Conservation (phyloP, 2,329 filamentous ascomycete species). For the Colletotrichum navitas region DNA sequence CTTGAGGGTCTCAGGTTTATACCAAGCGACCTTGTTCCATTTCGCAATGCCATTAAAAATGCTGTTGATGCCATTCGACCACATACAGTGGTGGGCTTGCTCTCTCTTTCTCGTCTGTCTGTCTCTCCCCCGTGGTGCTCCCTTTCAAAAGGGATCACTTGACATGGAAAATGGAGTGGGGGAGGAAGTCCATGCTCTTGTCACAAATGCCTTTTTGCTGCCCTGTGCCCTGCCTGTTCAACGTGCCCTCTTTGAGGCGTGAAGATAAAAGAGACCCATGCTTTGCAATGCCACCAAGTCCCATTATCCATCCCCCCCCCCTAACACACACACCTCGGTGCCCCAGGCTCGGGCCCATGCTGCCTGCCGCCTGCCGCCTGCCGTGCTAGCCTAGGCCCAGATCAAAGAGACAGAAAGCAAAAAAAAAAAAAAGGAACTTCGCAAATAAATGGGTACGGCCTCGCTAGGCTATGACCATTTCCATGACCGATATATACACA, state of each 20-base stretch:
- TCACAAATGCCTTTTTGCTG: not conserved
- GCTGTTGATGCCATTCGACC: not conserved
- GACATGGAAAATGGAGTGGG: not conserved
- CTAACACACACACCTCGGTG: not conserved
- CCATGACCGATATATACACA: slow-evolving; percentile 31
- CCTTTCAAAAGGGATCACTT: not conserved
- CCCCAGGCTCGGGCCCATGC: slow-evolving; percentile 4
- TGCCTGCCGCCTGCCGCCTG: not conserved
- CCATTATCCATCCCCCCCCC: not conserved
- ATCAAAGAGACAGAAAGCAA: not conserved
- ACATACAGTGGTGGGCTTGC: not conserved
- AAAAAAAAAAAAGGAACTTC: not conserved
- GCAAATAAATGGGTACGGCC: not conserved
- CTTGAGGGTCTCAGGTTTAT: not conserved
- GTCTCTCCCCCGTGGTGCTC: not conserved
- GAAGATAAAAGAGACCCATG: slow-evolving; percentile 1
- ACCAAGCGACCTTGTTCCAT: not conserved
- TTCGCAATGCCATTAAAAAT: not conserved
- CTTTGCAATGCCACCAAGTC: slow-evolving; percentile 4
- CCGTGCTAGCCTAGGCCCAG: not conserved
- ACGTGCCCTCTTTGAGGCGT: not conserved
- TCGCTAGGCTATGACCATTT: slow-evolving; percentile 7
- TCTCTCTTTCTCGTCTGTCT: not conserved
- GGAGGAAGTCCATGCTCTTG: not conserved
- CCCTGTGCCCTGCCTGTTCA: not conserved